Percentiles rank a stretch among this genome's conserved stretches.
Conservation (phyloP, 805 yeast species). For the Vanderwaltozyma verrucispora region DNA sequence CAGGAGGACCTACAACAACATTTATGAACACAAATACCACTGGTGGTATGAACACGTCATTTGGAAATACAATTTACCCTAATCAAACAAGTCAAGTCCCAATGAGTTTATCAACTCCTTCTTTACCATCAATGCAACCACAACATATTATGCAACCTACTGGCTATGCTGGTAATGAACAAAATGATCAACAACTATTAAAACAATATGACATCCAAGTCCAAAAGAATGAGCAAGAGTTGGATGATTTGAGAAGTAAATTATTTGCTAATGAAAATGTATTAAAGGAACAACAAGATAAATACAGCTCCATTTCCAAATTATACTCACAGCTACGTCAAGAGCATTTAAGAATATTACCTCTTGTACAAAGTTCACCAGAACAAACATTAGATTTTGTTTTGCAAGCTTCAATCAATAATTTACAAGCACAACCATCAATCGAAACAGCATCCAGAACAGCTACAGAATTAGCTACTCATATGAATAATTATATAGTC, state of each 20-base stretch:
- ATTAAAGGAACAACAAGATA: conserved; percentile 56
- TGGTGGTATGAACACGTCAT: not conserved
- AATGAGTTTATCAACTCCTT: not conserved
- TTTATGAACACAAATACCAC: not conserved
- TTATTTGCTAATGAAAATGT: conserved; percentile 68
- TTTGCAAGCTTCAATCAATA: conserved; percentile 53
- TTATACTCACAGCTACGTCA: conserved; percentile 84
- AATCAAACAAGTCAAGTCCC: not conserved
- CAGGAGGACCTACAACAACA: conserved; percentile 1
- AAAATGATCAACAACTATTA: conserved; percentile 61
- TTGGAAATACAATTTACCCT: not conserved
- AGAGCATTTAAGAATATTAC: conserved; percentile 73
- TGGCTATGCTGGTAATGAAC: not conserved
- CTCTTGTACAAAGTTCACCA: conserved; percentile 30
- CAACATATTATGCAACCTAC: not conserved
- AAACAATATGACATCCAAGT: conserved; percentile 85
- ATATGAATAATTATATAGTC: conserved; percentile 42
- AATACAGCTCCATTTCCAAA: conserved; percentile 83
- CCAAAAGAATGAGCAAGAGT: conserved; percentile 66
- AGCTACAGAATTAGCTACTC: conserved; percentile 72
- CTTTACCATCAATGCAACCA: not conserved
- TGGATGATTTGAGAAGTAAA: conserved; percentile 53
- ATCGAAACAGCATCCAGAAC: conserved; percentile 59
- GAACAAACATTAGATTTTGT: conserved; percentile 57
- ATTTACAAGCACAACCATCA: conserved; percentile 66